Base-by-base conservation (phyloP, 805 yeast genomes). In the Aciculoconidium aculeatum region DNA sequence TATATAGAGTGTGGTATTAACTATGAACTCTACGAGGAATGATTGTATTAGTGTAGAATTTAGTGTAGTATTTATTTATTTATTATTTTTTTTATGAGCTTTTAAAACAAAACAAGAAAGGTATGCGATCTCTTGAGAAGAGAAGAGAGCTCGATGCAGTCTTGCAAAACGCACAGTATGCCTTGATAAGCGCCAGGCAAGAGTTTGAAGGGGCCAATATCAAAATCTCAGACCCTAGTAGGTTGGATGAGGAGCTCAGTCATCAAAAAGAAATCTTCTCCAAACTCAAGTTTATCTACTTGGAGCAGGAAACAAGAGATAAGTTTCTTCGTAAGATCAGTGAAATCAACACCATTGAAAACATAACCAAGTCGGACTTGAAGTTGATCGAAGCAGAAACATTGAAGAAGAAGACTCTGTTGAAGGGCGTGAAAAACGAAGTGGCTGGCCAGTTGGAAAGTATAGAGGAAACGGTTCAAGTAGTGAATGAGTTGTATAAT, bases 271-370 rank as follows among this genome's bases (percentile, higher is more conserved):
- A 64, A 37, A 45, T 67, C 15, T 70, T 72, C 35, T 66, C 70
- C 11, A 67, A 77, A 34, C 56, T 80, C 23, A 76, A 77, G 42
- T 77, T 77, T 37, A 69, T 77, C 32, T 81, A 76, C 45, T 49
- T 79, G 23, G 90, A 81, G 47, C 82, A 79, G 43, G 87, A 79
- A 38, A 69, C 86, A 4, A 72, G 81, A 37, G 83, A 79, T 39
- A 70, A 72, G 49, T 80, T 81, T 50, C 54, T 81, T 20, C 54
- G 81, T 20, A 57, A 61, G 15, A 54, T 55, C 74, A 8, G 60
- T 53, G 29, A 55, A 52, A 31, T 41, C 54, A 12, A 35, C 32
- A n/a, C 23, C 11, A 21, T 26, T 7, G 35, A 37, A 1, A 38
- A 37, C 8, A 34, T 45, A 8, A 37, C 38, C 13, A 35, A 44